These are phyloP conservation scores for Cladosporium halotolerans DNA, from an alignment of 2,329 filamentous ascomycete species.

Conservation along the genomic window DNA sequence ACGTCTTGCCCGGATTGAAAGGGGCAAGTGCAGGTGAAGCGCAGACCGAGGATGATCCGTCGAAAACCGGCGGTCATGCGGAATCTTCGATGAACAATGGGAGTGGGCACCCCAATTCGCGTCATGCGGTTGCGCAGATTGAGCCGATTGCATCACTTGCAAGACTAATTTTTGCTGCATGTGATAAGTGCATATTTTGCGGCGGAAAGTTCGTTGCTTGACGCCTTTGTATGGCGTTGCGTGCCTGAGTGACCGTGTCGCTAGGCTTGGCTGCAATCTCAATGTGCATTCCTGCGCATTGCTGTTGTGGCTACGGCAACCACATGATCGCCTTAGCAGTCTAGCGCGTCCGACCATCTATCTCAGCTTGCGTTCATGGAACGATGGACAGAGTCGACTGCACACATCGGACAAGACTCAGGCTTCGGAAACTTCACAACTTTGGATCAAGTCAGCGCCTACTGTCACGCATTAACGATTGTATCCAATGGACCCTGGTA, in stretches of 20 bases:
- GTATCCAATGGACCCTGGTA: slow-evolving; percentile 1
- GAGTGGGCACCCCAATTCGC: too few species aligned
- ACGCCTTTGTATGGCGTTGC: background rate
- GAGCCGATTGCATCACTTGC: slow-evolving; percentile 19
- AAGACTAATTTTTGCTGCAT: slow-evolving; percentile 30
- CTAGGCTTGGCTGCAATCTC: slow-evolving; percentile 14
- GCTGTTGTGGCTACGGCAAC: slow-evolving; percentile 8
- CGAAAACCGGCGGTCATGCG: background rate
- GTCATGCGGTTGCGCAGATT: too few species aligned
- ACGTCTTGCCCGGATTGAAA: slow-evolving; percentile 17
- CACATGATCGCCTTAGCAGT: too few species aligned
- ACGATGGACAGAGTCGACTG: too few species aligned
- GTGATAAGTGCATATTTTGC: slow-evolving; percentile 33
- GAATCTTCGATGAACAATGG: too few species aligned
- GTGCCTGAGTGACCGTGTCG: slow-evolving; percentile 4
- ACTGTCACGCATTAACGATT: slow-evolving; percentile 1
- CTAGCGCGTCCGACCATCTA: too few species aligned
- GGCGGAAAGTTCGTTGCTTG: slow-evolving; percentile 32
- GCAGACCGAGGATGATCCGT: slow-evolving; percentile 10
- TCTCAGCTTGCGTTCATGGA: too few species aligned
- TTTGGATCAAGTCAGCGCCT: background rate
- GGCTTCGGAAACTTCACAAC: background rate
- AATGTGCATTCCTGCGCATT: slow-evolving; percentile 18
- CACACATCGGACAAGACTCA: too few species aligned
- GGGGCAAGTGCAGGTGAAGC: slow-evolving; percentile 4